Evolutionary conservation across 148 eudicot genomes (phyloP), one percentile per base, ranked within the genome.

Genomic region (Cornus kousa): DNA sequence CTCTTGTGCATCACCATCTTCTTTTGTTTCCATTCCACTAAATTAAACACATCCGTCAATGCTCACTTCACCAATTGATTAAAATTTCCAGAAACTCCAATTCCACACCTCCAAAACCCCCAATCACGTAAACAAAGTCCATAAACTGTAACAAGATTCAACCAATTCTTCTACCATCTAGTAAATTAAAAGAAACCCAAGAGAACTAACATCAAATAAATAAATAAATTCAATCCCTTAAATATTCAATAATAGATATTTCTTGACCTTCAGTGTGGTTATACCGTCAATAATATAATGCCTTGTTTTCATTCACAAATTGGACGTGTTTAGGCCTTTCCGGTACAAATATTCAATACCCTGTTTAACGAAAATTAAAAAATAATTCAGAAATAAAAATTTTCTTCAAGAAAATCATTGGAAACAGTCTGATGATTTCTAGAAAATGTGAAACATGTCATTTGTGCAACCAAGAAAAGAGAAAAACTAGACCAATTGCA

Each of bases 1-100:
- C 70, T 82, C 90, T 59, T 50, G 69, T 66, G 64, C 74, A 76
- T 89, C 89, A 59, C 69, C 75, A 79, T 83, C 83, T 79, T 80
- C 91, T 72, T 82, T 90, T 40, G 79, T 64, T 67, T 83, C 94
- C 94, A 92, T 92, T 67, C 70, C 77, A 74, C 74, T 72, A 76
- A 64, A 70, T 64, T 73, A 79, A 75, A 83, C 76, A 62, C 66
- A 62, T 85, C 57, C 77, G 74, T 81, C 68, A 59, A 71, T 31
- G 19, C 71, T 68, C 87, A 77, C 80, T 37, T 31, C 77, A 35
- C 79, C 73, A 78, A 31, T 9, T 67, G 33, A 73, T 67, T 68
- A 57, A 71, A 7, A 33, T 65, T 22, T 24, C 31, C 79, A 74
- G 67, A 73, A 73, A 70, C 67, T 70, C 68, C 60, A 28, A 76